Percentiles rank a stretch among this genome's conserved stretches.
These are phyloP conservation scores for Zygoascus bituminiphila DNA, from an alignment of 805 yeast genomes.

Conservation along the genomic window DNA sequence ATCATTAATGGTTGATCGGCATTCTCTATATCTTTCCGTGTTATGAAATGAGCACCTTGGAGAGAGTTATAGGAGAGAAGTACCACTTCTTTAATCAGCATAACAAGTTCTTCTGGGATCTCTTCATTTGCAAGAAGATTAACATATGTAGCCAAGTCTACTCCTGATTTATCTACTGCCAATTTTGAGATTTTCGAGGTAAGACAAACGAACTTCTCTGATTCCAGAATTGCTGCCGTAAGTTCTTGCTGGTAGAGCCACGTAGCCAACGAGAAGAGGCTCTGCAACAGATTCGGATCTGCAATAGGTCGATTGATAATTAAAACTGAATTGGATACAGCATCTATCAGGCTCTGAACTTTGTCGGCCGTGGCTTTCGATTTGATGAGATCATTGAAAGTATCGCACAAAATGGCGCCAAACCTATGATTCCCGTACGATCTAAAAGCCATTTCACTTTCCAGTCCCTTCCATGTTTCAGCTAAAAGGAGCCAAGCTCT, in stretches of 20 bases:
- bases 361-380: neutral
- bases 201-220: neutral
- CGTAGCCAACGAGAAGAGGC: neutral
- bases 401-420: constrained; percentile 1
- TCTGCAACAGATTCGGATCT: neutral
- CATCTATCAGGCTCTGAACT: neutral
- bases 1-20: neutral
- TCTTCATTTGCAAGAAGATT: neutral
- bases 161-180: neutral
- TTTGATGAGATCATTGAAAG: constrained; percentile 2
- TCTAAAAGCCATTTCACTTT: neutral
- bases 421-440: constrained; percentile 7
- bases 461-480: constrained; percentile 7
- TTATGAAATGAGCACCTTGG: neutral
- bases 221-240: neutral
- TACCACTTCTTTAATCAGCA: neutral
- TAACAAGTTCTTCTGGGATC: neutral
- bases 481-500: constrained; percentile 16
- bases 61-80: neutral
- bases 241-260: neutral
- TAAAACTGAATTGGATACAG: neutral
- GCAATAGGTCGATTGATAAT: neutral
- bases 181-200: neutral
- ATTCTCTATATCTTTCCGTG: neutral
- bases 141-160: neutral